Evolutionary conservation across 257 asterid genomes (phyloP).

Genomic region (Salvia miltiorrhiza): DNA sequence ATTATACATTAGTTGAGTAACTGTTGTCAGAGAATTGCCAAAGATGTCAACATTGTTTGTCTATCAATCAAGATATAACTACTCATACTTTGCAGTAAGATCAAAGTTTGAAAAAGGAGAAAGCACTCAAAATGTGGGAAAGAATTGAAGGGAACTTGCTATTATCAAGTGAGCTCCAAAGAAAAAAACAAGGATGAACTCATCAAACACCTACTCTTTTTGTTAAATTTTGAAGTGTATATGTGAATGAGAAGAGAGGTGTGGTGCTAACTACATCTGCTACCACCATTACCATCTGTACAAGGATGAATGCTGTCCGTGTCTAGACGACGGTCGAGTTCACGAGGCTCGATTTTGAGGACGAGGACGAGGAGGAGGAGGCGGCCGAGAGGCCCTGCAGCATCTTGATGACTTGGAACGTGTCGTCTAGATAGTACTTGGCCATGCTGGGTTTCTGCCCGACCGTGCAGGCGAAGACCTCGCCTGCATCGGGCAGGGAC

Average conservation of each 20-base stretch:
- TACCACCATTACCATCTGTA: slow-evolving; percentile 19
- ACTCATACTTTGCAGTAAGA: too few relatives aligned
- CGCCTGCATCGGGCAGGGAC: slow-evolving; percentile 38
- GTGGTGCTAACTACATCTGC: slow-evolving; percentile 13
- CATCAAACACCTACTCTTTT: background rate
- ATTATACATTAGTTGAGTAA: too few relatives aligned
- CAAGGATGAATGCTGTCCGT: background rate
- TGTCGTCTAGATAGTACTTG: slow-evolving; percentile 73
- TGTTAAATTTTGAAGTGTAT: slow-evolving; percentile 5
- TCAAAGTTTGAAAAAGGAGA: too few relatives aligned
- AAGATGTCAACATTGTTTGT: too few relatives aligned
- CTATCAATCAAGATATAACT: too few relatives aligned
- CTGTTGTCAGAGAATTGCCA: too few relatives aligned
- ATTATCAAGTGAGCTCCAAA: slow-evolving; percentile 7
- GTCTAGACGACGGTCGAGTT: background rate
- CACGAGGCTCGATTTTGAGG: slow-evolving; percentile 17
- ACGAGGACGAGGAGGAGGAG: slow-evolving; percentile 23
- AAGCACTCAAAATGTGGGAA: background rate
- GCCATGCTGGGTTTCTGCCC: slow-evolving; percentile 97
- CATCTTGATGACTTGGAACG: slow-evolving; percentile 62
- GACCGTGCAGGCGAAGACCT: slow-evolving; percentile 82
- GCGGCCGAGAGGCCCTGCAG: slow-evolving; percentile 65
- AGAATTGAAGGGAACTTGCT: background rate
- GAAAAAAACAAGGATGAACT: background rate
- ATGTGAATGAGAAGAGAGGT: background rate